phyloP scores from a whole-genome alignment of 1,284 basidiomycete species.

The Heterobasidion parviporum region DNA sequence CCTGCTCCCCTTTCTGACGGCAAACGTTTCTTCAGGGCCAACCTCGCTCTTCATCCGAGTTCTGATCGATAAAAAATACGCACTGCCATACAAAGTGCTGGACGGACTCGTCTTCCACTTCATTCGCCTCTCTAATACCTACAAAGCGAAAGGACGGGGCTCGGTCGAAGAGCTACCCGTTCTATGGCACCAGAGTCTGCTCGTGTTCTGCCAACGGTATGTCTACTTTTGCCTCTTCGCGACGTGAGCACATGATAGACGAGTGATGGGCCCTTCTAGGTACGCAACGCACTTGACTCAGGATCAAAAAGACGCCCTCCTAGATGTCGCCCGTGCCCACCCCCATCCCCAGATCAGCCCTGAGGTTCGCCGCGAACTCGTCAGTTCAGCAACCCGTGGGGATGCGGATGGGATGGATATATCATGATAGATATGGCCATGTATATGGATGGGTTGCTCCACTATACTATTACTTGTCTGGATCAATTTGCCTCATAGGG shows the following conservation, averaged over 20 bases:
- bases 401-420: slow-evolving; percentile 53
- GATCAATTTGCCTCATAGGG: too few species aligned
- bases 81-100: slow-evolving; percentile 96
- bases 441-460: background rate
- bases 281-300: slow-evolving; percentile 96
- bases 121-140: slow-evolving; percentile 88
- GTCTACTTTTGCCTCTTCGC: slow-evolving; percentile 11
- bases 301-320: slow-evolving; percentile 95
- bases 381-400: slow-evolving; percentile 43
- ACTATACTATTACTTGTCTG: background rate
- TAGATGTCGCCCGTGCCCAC: slow-evolving; percentile 86
- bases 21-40: slow-evolving; percentile 43
- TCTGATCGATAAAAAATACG: slow-evolving; percentile 96
- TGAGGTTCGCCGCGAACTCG: slow-evolving; percentile 86
- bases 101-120: slow-evolving; percentile 98
- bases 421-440: slow-evolving; percentile 14
- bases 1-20: background rate
- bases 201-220: slow-evolving; percentile 91
- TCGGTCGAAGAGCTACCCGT: slow-evolving; percentile 73
- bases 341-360: slow-evolving; percentile 85
- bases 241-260: background rate
- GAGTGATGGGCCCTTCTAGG: slow-evolving; percentile 31
- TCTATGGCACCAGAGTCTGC: slow-evolving; percentile 95
- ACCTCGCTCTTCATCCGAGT: slow-evolving; percentile 97
- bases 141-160: slow-evolving; percentile 61